A percentile compares a stretch with the other conserved stretches of the same genome.
Conservation (phyloP, 805 yeast species). For the Hanseniaspora taiwanica region DNA sequence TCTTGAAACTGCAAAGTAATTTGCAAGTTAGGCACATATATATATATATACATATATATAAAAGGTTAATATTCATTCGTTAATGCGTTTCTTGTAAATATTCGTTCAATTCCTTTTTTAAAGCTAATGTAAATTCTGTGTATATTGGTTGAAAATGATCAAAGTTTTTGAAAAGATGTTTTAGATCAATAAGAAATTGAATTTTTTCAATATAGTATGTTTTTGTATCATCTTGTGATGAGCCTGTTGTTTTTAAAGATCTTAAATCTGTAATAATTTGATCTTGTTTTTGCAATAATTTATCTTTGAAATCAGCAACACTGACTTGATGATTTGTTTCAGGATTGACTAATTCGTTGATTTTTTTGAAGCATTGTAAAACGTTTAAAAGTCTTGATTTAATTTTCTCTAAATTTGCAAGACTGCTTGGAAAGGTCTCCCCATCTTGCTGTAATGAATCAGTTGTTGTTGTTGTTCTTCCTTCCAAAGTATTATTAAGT, state of each 20-base stretch:
- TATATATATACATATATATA: no score
- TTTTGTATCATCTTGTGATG: slow-evolving; percentile 15
- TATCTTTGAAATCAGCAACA: slow-evolving; percentile 22
- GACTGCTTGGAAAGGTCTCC: slow-evolving; percentile 18
- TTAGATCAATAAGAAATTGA: slow-evolving; percentile 33
- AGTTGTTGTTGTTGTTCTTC: slow-evolving; percentile 9
- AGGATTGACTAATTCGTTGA: slow-evolving; percentile 25
- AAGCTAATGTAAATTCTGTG: slow-evolving; percentile 32
- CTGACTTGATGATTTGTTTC: slow-evolving; percentile 16
- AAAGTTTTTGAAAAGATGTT: slow-evolving; percentile 41
- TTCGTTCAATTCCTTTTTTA: slow-evolving; percentile 20
- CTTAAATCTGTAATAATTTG: slow-evolving; percentile 32
- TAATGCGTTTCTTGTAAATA: background rate
- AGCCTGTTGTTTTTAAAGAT: slow-evolving; percentile 12
- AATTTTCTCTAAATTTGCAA: slow-evolving; percentile 32
- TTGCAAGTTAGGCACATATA: no score
- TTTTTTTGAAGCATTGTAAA: slow-evolving; percentile 31
- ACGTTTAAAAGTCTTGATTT: slow-evolving; percentile 36
- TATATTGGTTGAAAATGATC: slow-evolving; percentile 38
- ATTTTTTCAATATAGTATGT: slow-evolving; percentile 29
- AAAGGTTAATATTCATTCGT: background rate
- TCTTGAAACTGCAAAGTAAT: no score
- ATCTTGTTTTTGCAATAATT: slow-evolving; percentile 33
- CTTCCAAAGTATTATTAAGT: slow-evolving; percentile 19
- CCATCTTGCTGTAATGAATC: no score